Evolutionary conservation across 257 asterid genomes (phyloP), one percentile per base, ranked within the genome.

Genomic region (Fraxinus quadrangulata): DNA sequence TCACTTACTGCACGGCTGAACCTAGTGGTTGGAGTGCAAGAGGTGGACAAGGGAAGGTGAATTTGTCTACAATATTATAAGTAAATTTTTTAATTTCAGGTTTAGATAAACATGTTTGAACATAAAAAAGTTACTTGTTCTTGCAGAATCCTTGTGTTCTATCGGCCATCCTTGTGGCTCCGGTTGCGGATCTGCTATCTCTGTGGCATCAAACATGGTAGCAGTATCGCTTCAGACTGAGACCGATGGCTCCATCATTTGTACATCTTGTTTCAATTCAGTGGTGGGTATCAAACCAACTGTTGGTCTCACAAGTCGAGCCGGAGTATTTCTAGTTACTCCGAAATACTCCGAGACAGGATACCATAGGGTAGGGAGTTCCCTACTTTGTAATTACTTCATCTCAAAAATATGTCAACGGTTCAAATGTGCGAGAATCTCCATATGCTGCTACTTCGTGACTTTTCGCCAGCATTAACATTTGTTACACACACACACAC

Each of bases 11-110:
- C 84, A 30, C 31, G 31, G 31, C 31, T 30, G 31, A 30, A 5
- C 90, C 91, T 0, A 77, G 30, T 75, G 93, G 93, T 11, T 87
- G 90, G 91, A 85, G 86, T 73, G 86, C 91, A 6, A 85, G 88
- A 78, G 82, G 85, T 12, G 91, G 90, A 37, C 90, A 85, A 75
- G 84, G 87, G 65, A 78, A 79, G 87, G 93, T 85, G 34, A 79
- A 72, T 19, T 16, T 70, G 6, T 34, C 28, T 14, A n/a, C 21
- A 54, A 54, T 14, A 0, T 34, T 34, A 0, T 5, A 34, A 34
- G 8, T 34, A 37, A 6, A 7, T 6, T 37, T 37, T 37, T 37
- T 6, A 37, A 9, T 37, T 37, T 1, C 1, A 7, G 7, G 42
- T 37, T 1, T 37, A 8, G 42, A 37, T 10, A 37, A 37, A 37